Base-by-base conservation (phyloP, 2,329 filamentous ascomycete species). In the Alternaria sp. region DNA sequence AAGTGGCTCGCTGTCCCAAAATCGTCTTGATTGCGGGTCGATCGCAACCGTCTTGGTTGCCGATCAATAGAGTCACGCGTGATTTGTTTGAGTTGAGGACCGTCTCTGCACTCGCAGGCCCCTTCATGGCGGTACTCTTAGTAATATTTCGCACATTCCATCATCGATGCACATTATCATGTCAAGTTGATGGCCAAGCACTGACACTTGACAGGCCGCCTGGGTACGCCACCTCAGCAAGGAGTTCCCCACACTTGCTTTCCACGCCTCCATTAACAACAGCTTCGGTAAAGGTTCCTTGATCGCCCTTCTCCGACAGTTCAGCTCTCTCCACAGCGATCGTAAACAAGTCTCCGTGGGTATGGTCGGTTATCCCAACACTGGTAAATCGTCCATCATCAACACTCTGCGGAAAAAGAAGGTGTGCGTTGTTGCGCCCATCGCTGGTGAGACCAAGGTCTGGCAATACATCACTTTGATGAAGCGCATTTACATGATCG, bases 61-160 rank as follows among this genome's bases (percentile, higher is more conserved):
- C 82, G 83, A 85, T 93, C 91, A 84, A 88, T 89, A 88, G 85
- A 90, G 86, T 83, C 82, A 82, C 86, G 65, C 85, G 86, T 95
- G 92, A 90, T 90, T 91, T 89, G 89, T 92, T 91, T 93, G 94
- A 98, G 95, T 98, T 97, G 95, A 98, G 91, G 84, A 84, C 88
- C 88, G 87, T 87, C 88, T 87, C 87, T 85, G 82, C 86, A 78
- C 78, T 43, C 71, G 75, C 75, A 85, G 85, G 36, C 36, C 8
- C 36, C 82, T 81, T 81, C 81, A 82, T 94, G 89, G 91, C 88
- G 87, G 87, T 87, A 85, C 91, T 98, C 95, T 96, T 99, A 99
- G 95, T 98, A 91, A 92, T 91, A 92, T 91, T 90, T 91, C 94
- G 94, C 87, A 99, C 90, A 94, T 88, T 70, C 71, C 63, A 61